Conservation (phyloP, 225 moss, liverwort and hornwort species). For the Asterella californica region DNA sequence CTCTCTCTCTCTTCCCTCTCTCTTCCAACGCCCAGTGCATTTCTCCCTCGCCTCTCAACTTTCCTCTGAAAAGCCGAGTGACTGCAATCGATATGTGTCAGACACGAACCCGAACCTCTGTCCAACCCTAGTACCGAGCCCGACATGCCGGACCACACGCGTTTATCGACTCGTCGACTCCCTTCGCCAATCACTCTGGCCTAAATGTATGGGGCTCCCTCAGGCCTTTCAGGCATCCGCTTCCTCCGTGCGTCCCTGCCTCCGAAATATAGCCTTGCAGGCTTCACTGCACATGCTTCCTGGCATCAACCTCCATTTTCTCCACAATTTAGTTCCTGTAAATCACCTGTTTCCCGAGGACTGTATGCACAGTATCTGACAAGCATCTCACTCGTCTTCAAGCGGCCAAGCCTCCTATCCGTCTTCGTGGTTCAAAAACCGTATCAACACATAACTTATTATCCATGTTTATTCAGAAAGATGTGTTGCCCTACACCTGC, state of each 20-base stretch:
- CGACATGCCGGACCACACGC: conserved; percentile 11
- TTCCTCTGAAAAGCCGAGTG: conserved; percentile 13
- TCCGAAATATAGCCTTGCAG: background rate
- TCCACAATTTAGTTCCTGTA: background rate
- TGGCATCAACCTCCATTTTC: background rate
- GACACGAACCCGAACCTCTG: conserved; percentile 7
- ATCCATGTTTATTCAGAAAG: too few species aligned
- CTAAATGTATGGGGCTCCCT: background rate
- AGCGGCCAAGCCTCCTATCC: too few species aligned
- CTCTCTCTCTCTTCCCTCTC: background rate
- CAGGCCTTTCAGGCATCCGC: background rate
- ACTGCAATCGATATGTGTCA: conserved; percentile 6
- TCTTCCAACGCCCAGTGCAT: background rate
- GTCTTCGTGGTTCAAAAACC: too few species aligned
- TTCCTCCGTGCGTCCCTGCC: background rate
- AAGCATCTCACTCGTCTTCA: too few species aligned
- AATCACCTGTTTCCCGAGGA: background rate
- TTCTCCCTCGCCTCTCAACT: background rate
- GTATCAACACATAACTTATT: too few species aligned
- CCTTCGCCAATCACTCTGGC: background rate
- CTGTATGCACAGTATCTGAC: too few species aligned
- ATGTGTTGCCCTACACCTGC: too few species aligned
- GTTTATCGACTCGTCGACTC: background rate
- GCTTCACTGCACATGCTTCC: background rate
- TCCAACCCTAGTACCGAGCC: conserved; percentile 18